Evolutionary conservation across 2,329 filamentous ascomycete species (phyloP), one percentile per base, ranked within the genome.

Genomic region (Microdochium bolleyi): DNA sequence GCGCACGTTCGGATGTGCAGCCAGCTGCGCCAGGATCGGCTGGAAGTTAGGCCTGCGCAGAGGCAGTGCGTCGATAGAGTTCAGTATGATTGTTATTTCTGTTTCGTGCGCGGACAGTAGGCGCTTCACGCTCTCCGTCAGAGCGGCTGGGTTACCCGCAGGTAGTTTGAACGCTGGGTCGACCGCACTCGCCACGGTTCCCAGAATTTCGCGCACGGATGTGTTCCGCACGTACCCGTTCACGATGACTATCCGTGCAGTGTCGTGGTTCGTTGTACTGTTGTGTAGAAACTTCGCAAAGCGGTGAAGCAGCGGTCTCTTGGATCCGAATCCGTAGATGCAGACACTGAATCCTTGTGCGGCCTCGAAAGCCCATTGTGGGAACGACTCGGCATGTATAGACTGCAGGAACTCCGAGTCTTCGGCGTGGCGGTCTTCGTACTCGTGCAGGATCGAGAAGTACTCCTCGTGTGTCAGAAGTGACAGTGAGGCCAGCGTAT

Each of bases 391-490:
- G 48, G 83, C 75, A 65, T 97, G 92, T 22, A 96, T 71, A 7
- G 83, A 79, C 58, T 88, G 77, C 24, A 99, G 74, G 57, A 87
- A 87, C 19, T 80, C 75, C 50, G 88, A 80, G 58, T 95, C 88
- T 2, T 77, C 70, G 32, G 75, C 73, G 66, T 96, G 92, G 0
- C 80, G 81, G 59, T 95, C 87, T 54, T 76, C 65, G 58, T 84
- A 83, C 34, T 79, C 73, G 34, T 81, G 78, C 27, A 89, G 74
- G 27, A 87, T 71, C 48, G 81, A 76, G 61, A 95, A 95, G 69
- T 94, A 99, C 65, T 96, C 90, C 53, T 97, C 92, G 63, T 96
- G 92, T 1, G 88, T 91, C 53, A 97, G 82, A 11, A 96, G 75
- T 3, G 82, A 76, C 32, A 95, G 74, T 3, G 86, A 84, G 1